Evolutionary conservation across 106 monocot genomes (phyloP).

Genomic region (Dendrobium catenatum): DNA sequence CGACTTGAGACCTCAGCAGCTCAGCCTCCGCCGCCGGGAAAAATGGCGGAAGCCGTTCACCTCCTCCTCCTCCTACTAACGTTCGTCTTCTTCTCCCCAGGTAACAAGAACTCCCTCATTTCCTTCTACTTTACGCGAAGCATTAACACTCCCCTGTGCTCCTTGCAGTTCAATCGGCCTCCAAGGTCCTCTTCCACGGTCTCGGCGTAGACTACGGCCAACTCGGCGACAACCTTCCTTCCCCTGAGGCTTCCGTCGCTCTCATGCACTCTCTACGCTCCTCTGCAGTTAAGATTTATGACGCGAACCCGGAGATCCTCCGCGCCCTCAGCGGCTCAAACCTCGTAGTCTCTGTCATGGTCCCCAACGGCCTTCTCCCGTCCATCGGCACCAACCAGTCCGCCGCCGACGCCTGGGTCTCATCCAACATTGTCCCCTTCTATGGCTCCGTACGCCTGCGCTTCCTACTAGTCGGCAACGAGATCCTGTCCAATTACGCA

Average conservation of each 20-base stretch:
- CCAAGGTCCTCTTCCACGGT: constrained; percentile 3
- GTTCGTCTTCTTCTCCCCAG: background rate
- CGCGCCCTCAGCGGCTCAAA: constrained; percentile 44
- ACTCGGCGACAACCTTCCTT: constrained; percentile 71
- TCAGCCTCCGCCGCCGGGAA: background rate
- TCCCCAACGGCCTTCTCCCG: constrained; percentile 82
- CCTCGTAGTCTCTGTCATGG: constrained; percentile 69
- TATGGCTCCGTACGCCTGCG: constrained; percentile 36
- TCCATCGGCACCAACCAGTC: constrained; percentile 51
- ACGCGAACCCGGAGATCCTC: constrained; percentile 75
- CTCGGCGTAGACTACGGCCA: constrained; percentile 91
- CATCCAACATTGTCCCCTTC: constrained; percentile 59
- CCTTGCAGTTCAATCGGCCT: constrained; percentile 2
- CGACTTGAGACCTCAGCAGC: background rate
- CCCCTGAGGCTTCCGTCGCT: constrained; percentile 38
- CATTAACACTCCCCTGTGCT: background rate
- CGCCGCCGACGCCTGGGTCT: constrained; percentile 56
- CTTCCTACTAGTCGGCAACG: constrained; percentile 95
- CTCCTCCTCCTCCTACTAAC: background rate
- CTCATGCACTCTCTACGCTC: constrained; percentile 47
- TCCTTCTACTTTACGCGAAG: background rate
- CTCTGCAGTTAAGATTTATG: constrained; percentile 75
- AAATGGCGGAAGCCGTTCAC: background rate
- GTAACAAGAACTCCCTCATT: background rate
- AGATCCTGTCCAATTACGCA: constrained; percentile 69